Base-by-base conservation (phyloP, 768 basidiomycete species). In the Tulasnella sp. region DNA sequence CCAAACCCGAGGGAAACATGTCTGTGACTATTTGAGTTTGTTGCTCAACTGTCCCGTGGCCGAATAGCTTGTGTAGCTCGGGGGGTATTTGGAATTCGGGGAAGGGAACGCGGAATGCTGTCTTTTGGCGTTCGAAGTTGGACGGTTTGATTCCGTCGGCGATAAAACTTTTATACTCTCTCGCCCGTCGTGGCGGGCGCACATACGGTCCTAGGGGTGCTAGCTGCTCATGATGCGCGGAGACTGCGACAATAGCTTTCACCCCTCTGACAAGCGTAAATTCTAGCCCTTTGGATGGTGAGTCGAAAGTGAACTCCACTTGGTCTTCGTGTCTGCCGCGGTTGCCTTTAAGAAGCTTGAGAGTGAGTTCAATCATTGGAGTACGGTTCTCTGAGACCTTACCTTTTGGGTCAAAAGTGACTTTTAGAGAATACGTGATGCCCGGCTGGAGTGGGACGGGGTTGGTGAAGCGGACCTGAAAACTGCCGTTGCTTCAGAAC, bases 61-160 rank as follows among this genome's bases (percentile, higher is more conserved):
- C 77, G 17, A 85, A 75, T 0, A 81, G 74, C 4, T 74, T 67
- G 5, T 77, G 75, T 26, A 86, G 71, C 5, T 76, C 68, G 1
- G 22, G 41, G 0, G 85, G 86, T 22, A 86, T 84, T 1, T 64
- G 36, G 9, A 7, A 59, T 17, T 59, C 0, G 83, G 82, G 0
- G 72, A 72, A 0, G 84, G 84, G 0, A 87, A 79, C 22, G 4
- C 16, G 47, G 22, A 76, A 0, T 75, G 79, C 6, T 83, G 77
- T 72, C 85, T 87, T 14, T 81, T 82, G 12, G 85, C 79, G 0
- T 79, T 82, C 7, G 80, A 81, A 41, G 81, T 72, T 0, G 84
- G 76, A 0, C 84, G 82, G 3, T 83, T 83, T 47, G 16, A 82
- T 80, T 40, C 80, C 81, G 11, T 75, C 81, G 5, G 83, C 78